Evolutionary conservation across 1,284 basidiomycete species (phyloP).

Genomic region (Neonothopanus nambi): DNA sequence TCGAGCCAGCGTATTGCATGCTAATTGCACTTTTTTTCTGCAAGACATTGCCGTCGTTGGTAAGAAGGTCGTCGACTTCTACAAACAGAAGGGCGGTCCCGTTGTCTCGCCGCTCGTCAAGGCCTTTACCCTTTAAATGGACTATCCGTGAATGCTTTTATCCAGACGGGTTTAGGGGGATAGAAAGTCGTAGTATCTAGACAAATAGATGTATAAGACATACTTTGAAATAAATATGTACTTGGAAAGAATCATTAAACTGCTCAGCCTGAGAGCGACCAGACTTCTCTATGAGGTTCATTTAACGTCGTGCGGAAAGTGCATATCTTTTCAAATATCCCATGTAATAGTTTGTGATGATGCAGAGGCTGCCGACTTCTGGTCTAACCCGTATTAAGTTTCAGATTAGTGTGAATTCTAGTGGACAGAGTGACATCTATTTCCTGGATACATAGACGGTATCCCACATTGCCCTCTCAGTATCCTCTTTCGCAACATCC

Average conservation of each 20-base stretch:
- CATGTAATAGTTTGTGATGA: too few relatives aligned
- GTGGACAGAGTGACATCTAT: constrained; percentile 37
- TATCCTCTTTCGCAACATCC: constrained; percentile 76
- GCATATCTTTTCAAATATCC: too few relatives aligned
- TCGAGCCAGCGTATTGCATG: not conserved
- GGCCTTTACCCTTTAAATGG: constrained; percentile 42
- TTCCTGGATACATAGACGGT: constrained; percentile 64
- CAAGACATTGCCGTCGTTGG: constrained; percentile 77
- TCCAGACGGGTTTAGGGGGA: too few relatives aligned
- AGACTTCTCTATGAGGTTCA: too few relatives aligned
- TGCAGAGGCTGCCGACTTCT: too few relatives aligned
- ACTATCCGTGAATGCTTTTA: not conserved
- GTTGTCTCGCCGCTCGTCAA: constrained; percentile 81
- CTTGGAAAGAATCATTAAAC: not conserved
- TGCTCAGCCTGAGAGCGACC: not conserved
- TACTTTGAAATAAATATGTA: constrained; percentile 1
- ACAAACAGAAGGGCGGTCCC: constrained; percentile 76
- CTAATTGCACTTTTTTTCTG: constrained; percentile 18
- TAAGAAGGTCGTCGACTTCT: constrained; percentile 87
- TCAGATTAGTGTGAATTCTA: not conserved
- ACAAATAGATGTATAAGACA: not conserved
- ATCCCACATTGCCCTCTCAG: constrained; percentile 87
- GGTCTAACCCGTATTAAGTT: too few relatives aligned
- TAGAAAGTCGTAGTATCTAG: not conserved
- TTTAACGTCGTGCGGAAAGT: too few relatives aligned